A percentile compares a stretch with the other conserved stretches of the same genome.
Conservation (phyloP, 768 basidiomycete species). For the Inosperma sp. region DNA sequence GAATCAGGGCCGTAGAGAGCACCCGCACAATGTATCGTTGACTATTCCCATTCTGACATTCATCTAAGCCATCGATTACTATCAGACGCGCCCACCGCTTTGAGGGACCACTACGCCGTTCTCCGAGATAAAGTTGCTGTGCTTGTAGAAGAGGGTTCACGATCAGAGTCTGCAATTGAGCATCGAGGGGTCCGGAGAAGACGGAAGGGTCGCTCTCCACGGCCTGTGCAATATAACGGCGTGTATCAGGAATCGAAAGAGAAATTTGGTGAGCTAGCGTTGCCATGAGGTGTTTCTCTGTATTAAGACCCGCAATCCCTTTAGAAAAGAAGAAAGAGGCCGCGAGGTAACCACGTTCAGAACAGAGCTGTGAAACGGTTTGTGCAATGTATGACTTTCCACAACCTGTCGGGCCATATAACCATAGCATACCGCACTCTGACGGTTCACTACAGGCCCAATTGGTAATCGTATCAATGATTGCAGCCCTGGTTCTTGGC, state of each 20-base stretch:
- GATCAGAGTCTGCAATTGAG: conserved; percentile 24
- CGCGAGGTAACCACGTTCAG: conserved; percentile 20
- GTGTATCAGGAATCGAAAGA: conserved; percentile 22
- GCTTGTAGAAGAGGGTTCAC: conserved; percentile 23
- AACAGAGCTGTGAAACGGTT: conserved; percentile 19
- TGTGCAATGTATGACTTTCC: conserved; percentile 26
- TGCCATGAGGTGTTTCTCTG: conserved; percentile 28
- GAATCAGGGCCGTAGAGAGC: conserved; percentile 24
- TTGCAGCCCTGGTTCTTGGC: conserved; percentile 19
- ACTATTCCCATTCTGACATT: conserved; percentile 24
- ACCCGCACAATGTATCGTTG: conserved; percentile 29
- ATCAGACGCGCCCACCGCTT: conserved; percentile 24
- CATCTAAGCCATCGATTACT: conserved; percentile 27
- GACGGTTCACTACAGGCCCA: conserved; percentile 20
- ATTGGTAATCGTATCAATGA: conserved; percentile 17
- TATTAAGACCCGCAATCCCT: conserved; percentile 21
- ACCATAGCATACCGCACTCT: conserved; percentile 25
- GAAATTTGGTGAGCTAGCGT: conserved; percentile 26
- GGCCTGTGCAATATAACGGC: conserved; percentile 22
- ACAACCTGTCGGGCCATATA: conserved; percentile 24
- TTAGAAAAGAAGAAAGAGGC: conserved; percentile 26
- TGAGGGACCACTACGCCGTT: conserved; percentile 11
- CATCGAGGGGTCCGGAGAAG: conserved; percentile 23
- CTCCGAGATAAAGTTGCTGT: conserved; percentile 14
- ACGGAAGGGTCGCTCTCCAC: conserved; percentile 26